These are phyloP conservation scores for Nicotiana rustica DNA, from an alignment of 305 asterid species.

Conservation along the genomic window DNA sequence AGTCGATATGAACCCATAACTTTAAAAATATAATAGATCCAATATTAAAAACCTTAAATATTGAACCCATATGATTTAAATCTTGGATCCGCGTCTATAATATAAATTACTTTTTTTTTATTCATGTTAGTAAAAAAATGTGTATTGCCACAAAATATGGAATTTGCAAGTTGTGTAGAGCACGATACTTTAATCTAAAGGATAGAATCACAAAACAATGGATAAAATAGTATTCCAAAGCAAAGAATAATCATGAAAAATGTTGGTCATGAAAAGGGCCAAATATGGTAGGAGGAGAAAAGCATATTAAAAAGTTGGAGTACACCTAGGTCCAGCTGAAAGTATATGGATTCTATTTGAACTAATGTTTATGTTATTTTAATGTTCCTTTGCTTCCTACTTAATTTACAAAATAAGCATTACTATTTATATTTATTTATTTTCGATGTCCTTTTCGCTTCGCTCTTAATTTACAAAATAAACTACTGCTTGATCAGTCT, in stretches of 20 bases:
- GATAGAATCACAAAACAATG: neutral
- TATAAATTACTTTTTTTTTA: too few relatives aligned
- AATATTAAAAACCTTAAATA: too few relatives aligned
- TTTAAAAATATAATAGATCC: too few relatives aligned
- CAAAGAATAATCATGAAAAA: constrained; percentile 32
- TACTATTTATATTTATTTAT: neutral
- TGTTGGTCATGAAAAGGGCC: constrained; percentile 17
- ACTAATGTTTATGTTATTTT: neutral
- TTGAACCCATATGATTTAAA: too few relatives aligned
- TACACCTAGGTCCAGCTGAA: constrained; percentile 2
- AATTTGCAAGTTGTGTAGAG: constrained; percentile 14
- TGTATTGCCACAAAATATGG: neutral
- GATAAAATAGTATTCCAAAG: constrained; percentile 9
- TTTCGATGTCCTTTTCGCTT: neutral
- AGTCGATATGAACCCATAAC: too few relatives aligned
- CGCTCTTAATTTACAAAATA: neutral
- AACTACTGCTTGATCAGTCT: neutral
- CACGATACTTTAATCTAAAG: neutral
- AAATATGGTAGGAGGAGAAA: neutral
- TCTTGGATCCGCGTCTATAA: too few relatives aligned
- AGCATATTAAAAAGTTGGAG: neutral
- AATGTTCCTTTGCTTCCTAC: neutral
- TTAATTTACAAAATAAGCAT: neutral
- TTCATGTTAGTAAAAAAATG: neutral
- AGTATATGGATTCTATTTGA: neutral